Percentiles rank a stretch among this genome's conserved stretches.
Evolutionary conservation across 2,329 filamentous ascomycete species (phyloP).

Genomic region (Phialophora verrucosa): DNA sequence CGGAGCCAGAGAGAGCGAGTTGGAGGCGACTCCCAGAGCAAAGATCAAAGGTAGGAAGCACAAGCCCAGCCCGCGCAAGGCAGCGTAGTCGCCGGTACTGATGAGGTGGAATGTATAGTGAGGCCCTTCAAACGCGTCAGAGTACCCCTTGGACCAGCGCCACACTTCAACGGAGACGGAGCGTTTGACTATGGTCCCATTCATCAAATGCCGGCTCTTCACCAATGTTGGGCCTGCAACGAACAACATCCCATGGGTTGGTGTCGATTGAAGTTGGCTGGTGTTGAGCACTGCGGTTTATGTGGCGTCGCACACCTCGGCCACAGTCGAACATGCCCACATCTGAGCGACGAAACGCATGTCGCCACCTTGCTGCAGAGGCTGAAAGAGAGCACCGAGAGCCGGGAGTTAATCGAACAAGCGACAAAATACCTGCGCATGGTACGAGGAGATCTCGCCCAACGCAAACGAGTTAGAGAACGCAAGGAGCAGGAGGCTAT

Average conservation of each 20-base stretch:
- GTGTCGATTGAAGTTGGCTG: constrained; percentile 65
- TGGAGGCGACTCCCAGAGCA: constrained; percentile 31
- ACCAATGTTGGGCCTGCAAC: constrained; percentile 61
- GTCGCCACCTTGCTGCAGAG: constrained; percentile 68
- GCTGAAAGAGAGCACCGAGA: constrained; percentile 64
- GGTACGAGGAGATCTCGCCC: constrained; percentile 62
- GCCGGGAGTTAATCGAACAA: constrained; percentile 57
- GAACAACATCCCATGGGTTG: constrained; percentile 61
- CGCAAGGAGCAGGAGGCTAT: constrained; percentile 31
- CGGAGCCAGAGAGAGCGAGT: constrained; percentile 40
- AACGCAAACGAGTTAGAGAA: constrained; percentile 53
- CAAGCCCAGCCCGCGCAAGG: constrained; percentile 5
- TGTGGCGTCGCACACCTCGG: constrained; percentile 69
- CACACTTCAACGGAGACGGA: constrained; percentile 37
- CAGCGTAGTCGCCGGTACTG: constrained; percentile 24
- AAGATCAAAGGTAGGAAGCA: constrained; percentile 32
- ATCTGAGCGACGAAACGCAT: constrained; percentile 67
- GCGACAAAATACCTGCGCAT: constrained; percentile 64
- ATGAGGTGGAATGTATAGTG: constrained; percentile 36
- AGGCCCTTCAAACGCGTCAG: constrained; percentile 49
- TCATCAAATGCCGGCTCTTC: constrained; percentile 32
- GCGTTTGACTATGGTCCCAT: constrained; percentile 30
- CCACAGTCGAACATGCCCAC: constrained; percentile 62
- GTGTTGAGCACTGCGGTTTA: constrained; percentile 66
- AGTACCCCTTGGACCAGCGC: constrained; percentile 39